Evolutionary conservation across 1,284 basidiomycete genomes (phyloP), one percentile per base, ranked within the genome.

Genomic region (Naganishia sp.): DNA sequence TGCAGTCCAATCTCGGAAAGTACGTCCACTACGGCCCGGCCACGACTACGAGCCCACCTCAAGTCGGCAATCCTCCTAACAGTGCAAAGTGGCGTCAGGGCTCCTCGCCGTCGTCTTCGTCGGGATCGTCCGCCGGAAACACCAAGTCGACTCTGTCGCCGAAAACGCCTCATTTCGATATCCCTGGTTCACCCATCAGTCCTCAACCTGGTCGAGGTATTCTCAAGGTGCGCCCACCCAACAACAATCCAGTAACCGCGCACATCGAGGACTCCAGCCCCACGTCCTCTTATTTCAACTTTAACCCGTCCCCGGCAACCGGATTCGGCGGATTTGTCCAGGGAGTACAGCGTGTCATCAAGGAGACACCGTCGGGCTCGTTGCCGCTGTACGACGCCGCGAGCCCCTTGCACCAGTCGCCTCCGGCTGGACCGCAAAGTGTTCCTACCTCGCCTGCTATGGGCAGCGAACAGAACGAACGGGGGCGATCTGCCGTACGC

Each of bases 241-340:
- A 72, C 31, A 53, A 59, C 48, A 44, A 45, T 23, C 21, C 63
- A 23, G 16, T 43, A 0, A 49, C 56, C 28, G n/a, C 57, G 16
- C 66, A 52, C 18, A 54, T 64, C 55, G 49, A 61, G 31, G 55
- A 69, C 36, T 56, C 59, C 45, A 46, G 63, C 48, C 77, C 77
- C 0, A 70, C 75, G 3, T 69, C 64, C 10, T 71, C 72, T 9
- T 72, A 75, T 50, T 80, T 80, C 75, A 79, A 79, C 70, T 80
- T 78, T 70, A 80, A 75, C 63, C 78, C 78, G 2, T 80, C 79
- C 1, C 75, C 75, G 13, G 79, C 79, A 3, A 80, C 79, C 5
- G 79, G 79, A 70, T 75, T 79, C 43, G 79, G 79, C 45, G 66
- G 69, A 15, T 57, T 70, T 16, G 66, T 64, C 21, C 59, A 56